Evolutionary conservation across 2,329 filamentous ascomycete genomes (phyloP).

Genomic region (Colletotrichum salicis): DNA sequence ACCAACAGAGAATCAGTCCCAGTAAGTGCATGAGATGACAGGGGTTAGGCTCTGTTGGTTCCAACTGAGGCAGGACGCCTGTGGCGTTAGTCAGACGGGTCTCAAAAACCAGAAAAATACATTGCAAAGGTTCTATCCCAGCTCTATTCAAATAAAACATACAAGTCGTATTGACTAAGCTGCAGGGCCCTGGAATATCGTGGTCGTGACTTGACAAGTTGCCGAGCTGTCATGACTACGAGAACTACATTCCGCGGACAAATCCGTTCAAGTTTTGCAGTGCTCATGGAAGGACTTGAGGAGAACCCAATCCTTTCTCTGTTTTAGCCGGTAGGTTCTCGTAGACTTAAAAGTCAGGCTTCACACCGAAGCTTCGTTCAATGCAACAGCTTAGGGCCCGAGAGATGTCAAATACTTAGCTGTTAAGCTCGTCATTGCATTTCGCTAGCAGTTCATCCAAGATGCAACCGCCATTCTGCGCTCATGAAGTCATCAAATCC

Average conservation of each 20-base stretch:
- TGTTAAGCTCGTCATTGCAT: no score
- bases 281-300: not conserved
- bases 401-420: no score
- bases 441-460: no score
- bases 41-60: not conserved
- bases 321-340: not conserved
- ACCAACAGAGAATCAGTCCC: not conserved
- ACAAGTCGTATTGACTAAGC: not conserved
- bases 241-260: not conserved
- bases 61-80: not conserved
- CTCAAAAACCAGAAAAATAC: not conserved
- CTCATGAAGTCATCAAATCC: no score
- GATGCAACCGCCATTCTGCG: no score
- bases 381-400: no score
- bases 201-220: not conserved
- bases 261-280: not conserved
- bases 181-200: not conserved
- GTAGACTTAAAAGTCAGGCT: not conserved
- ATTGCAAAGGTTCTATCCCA: not conserved
- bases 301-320: not conserved
- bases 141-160: no score
- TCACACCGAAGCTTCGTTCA: not conserved
- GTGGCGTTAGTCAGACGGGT: not conserved
- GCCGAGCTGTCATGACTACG: no score
- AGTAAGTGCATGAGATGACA: not conserved